A percentile compares a stretch with the other conserved stretches of the same genome.
These are phyloP conservation scores for Sisymbrium irio DNA, from an alignment of 345 rosid species.

Conservation along the genomic window DNA sequence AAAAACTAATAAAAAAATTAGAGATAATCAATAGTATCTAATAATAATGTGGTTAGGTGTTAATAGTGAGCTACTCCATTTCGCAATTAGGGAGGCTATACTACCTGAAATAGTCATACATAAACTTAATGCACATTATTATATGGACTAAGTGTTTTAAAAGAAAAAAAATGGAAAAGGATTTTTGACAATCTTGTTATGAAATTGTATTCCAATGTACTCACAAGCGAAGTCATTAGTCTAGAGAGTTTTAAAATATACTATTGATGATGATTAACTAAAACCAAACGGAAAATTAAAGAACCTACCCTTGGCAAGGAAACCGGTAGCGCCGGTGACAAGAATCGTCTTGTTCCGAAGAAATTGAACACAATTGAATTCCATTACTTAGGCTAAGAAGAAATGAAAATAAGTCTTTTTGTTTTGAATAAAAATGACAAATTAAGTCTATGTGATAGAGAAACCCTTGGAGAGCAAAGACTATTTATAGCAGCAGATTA, in stretches of 20 bases:
- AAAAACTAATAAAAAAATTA: conserved; percentile 47
- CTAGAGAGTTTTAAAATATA: background rate
- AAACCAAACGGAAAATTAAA: background rate
- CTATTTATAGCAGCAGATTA: conserved; percentile 20
- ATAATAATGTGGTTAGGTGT: background rate
- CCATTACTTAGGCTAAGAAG: conserved; percentile 14
- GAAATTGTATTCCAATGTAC: background rate
- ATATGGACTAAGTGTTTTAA: too few relatives aligned
- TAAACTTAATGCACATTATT: background rate
- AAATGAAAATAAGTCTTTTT: background rate
- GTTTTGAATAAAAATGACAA: too few relatives aligned
- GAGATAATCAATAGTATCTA: background rate
- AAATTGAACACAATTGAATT: conserved; percentile 19
- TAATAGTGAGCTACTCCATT: background rate
- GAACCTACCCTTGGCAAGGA: conserved; percentile 36
- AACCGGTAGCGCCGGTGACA: conserved; percentile 39
- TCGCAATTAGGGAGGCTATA: too few relatives aligned
- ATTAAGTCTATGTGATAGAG: background rate
- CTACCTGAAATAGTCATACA: background rate
- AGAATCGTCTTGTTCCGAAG: conserved; percentile 35
- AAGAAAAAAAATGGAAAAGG: too few relatives aligned
- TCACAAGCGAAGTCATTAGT: background rate
- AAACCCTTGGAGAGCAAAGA: background rate
- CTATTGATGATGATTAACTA: background rate
- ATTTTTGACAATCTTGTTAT: background rate